These are phyloP conservation scores for Coffea humblotiana DNA, from an alignment of 305 asterid genomes.

Conservation along the genomic window DNA sequence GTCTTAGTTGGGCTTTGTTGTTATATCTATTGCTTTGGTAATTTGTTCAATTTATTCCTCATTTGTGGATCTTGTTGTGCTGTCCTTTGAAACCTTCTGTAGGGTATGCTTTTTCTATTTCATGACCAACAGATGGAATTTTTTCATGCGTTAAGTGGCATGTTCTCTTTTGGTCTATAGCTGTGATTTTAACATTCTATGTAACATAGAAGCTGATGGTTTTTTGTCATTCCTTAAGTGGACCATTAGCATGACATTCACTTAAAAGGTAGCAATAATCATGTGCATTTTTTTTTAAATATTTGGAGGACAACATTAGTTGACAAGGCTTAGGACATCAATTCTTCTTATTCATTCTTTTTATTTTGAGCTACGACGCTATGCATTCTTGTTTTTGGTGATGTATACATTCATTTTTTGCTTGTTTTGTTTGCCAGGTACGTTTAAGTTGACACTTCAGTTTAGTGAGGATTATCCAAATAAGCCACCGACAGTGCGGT, in stretches of 20 bases:
- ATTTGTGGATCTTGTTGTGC: background rate
- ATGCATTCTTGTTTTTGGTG: background rate
- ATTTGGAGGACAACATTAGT: background rate
- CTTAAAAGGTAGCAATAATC: background rate
- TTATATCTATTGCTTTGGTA: background rate
- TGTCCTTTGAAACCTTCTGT: background rate
- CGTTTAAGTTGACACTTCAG: slow-evolving; percentile 83
- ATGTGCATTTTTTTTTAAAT: background rate
- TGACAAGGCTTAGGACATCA: background rate
- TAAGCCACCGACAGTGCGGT: slow-evolving; percentile 88
- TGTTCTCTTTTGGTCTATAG: background rate
- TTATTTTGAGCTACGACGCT: background rate
- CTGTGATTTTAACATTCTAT: background rate
- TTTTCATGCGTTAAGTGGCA: background rate
- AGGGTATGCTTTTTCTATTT: background rate
- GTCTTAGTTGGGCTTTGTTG: background rate
- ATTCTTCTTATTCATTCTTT: background rate
- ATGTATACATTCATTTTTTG: background rate
- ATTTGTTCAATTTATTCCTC: background rate
- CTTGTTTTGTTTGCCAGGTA: slow-evolving; percentile 41
- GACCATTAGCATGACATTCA: background rate
- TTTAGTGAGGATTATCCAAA: slow-evolving; percentile 88
- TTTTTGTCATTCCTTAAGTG: background rate
- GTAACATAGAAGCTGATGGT: background rate
- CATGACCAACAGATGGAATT: background rate